Base-by-base conservation (phyloP, 192 early-diverging fungal species). In the Rhizoclosmatium globosum region DNA sequence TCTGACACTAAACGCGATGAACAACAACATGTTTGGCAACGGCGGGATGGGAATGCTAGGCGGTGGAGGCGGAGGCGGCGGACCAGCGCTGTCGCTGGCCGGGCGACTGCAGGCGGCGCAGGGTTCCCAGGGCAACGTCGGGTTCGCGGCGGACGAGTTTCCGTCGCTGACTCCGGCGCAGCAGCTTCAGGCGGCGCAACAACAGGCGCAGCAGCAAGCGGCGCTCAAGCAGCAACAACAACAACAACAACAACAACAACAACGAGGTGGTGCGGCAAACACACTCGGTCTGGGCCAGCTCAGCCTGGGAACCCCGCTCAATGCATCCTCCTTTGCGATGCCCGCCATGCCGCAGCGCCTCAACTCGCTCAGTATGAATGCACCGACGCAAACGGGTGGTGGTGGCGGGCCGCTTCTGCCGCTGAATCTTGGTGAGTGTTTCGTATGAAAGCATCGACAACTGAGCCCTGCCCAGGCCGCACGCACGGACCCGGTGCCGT, bases 171-270 rank as follows among this genome's bases (percentile, higher is more conserved):
- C 50, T 7, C 50, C 50, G 50, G 50, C 50, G 50, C 50, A 53
- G 50, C 50, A 53, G 50, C 50, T 13, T 7, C 50, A 53, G 50
- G 50, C 17, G 50, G 9, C 6, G 50, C 50, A 13, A 31, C 50
- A 53, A 17, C 50, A 53, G 50, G 50, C 17, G 50, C 50, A 53
- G 50, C 50, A 13, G 50, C 50, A 53, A 17, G 9, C 9, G 50
- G 9, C 9, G 9, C 50, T 53, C 9, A 7, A 53, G 50, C 50
- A 53, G 57, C 47, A 72, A 11, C 71, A 72, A 48, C 71, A 72
- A 44, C 71, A 72, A 48, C 71, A 72, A 44, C 62, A 64, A 21
- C 62, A 64, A 21, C 71, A 57, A 39, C 47, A 72, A 19, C 53
- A 17, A 9, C 7, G 21, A 19, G 11, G n/a, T 2, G 71, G 11